Conservation (phyloP, 331 rosid genomes). For the Acacia concinna region DNA sequence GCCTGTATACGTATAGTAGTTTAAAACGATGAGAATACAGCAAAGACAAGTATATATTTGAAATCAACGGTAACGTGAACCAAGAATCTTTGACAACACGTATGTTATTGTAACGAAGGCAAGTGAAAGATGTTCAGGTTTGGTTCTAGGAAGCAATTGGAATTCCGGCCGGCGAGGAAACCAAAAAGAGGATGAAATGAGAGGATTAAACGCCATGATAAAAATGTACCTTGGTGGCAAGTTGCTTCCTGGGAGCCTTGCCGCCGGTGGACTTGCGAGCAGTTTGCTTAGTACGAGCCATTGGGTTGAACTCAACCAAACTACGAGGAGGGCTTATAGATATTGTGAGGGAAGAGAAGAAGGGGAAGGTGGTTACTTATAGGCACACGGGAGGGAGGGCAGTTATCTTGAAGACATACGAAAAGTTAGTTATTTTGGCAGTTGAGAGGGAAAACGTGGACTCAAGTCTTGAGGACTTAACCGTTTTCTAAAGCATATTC, state of each 20-base stretch:
- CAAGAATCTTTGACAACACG: background rate
- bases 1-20: background rate
- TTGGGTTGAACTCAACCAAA: background rate
- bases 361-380: background rate
- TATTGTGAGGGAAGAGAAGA: too few relatives aligned
- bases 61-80: background rate
- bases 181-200: background rate
- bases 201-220: background rate
- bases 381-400: background rate
- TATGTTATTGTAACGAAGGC: background rate
- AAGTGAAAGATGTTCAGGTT: background rate
- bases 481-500: too few relatives aligned
- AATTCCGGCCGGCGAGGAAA: too few relatives aligned
- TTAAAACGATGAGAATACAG: background rate
- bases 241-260: background rate
- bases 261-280: background rate
- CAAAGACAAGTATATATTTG: background rate
- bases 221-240: background rate
- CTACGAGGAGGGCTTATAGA: background rate
- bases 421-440: background rate
- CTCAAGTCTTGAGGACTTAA: background rate
- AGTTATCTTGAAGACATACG: background rate
- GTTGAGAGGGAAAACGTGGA: background rate
- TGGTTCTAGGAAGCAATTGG: background rate
- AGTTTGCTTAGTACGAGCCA: constrained; percentile 1